These are phyloP conservation scores for Phytophthora nicotianae DNA, from an alignment of 352 stramenopile genomes.

Conservation along the genomic window DNA sequence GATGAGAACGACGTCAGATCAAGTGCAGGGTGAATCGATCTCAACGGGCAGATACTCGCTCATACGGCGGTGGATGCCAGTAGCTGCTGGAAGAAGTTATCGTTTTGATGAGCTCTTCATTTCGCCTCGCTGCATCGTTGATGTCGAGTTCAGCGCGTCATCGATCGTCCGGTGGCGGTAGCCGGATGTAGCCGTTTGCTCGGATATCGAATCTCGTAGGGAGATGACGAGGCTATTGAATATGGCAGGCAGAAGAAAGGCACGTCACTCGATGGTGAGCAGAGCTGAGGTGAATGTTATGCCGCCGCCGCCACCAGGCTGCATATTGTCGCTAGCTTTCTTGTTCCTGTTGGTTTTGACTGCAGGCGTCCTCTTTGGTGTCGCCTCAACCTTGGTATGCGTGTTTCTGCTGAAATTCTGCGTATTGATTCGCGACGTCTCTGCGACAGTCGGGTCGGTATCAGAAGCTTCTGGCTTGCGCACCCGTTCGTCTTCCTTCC, in stretches of 20 bases:
- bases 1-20: neutral
- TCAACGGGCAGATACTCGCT: neutral
- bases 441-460: constrained; percentile 22
- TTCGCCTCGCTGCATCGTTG: neutral
- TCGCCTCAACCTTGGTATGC: neutral
- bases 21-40: neutral
- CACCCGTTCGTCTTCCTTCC: neutral
- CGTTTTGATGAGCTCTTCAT: neutral
- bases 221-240: neutral
- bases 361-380: too few relatives aligned
- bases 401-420: constrained; percentile 9
- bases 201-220: constrained; percentile 7
- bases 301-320: neutral
- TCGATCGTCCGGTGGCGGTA: constrained; percentile 12
- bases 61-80: neutral
- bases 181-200: constrained; percentile 1
- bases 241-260: neutral
- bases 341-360: neutral
- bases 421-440: constrained; percentile 26
- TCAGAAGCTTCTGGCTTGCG: neutral
- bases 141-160: neutral
- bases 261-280: too few relatives aligned
- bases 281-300: too few relatives aligned
- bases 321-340: neutral
- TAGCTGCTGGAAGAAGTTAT: neutral